These are phyloP conservation scores for Starmerella ratchasimensis DNA, from an alignment of 805 yeast species.

Conservation along the genomic window DNA sequence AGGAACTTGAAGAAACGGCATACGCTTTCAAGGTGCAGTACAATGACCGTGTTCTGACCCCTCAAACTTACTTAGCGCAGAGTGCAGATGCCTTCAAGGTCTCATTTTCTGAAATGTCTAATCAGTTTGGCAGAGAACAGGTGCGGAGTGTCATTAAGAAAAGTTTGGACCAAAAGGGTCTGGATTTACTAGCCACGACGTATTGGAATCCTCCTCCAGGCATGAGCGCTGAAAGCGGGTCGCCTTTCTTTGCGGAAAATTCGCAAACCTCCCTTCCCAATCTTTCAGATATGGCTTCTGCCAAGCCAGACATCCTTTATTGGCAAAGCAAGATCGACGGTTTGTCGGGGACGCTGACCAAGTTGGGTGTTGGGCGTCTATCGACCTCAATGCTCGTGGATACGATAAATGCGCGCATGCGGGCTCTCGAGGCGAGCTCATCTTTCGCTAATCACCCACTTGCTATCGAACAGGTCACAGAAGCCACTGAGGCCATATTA, in stretches of 20 bases:
- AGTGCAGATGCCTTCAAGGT: conserved; percentile 77
- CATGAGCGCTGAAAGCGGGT: neutral
- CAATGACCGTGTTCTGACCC: conserved; percentile 85
- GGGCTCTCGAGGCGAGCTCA: conserved; percentile 56
- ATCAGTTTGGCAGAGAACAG: conserved; percentile 69
- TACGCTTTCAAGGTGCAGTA: conserved; percentile 92
- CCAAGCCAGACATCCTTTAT: conserved; percentile 53
- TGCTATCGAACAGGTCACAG: conserved; percentile 66
- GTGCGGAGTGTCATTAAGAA: conserved; percentile 63
- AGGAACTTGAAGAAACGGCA: conserved; percentile 83
- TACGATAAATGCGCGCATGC: conserved; percentile 64
- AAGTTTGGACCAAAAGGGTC: conserved; percentile 76
- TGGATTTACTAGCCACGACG: conserved; percentile 74
- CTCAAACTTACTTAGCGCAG: conserved; percentile 85
- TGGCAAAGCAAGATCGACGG: conserved; percentile 85
- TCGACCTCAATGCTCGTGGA: conserved; percentile 73
- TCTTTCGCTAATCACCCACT: conserved; percentile 75
- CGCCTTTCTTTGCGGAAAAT: neutral
- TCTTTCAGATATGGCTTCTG: conserved; percentile 41
- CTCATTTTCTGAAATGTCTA: conserved; percentile 75
- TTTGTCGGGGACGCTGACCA: conserved; percentile 71
- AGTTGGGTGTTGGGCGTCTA: conserved; percentile 83
- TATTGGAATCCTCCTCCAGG: conserved; percentile 69
- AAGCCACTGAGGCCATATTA: conserved; percentile 71
- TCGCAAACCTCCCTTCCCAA: conserved; percentile 1